Evolutionary conservation across 352 stramenopile genomes (phyloP), one percentile per base, ranked within the genome.

Genomic region (Phytopythium mirpurense): DNA sequence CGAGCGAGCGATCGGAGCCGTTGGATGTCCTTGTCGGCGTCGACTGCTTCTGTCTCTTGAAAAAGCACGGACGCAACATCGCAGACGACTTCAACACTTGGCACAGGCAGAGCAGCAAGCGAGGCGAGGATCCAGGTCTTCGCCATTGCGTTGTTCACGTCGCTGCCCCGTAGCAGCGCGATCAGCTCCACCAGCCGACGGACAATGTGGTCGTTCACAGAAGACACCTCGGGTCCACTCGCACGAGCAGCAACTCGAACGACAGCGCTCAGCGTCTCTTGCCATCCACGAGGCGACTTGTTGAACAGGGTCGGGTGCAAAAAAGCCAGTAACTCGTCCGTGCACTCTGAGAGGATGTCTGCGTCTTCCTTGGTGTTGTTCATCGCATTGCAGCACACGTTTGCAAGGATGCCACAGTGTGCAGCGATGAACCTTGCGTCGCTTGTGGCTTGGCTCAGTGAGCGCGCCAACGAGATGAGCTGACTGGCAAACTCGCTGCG

Each of bases 281-380:
- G 38, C 41, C 51, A 56, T 21, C 51, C 48, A 18, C 36, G 37
- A 24, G 47, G 18, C 9, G 46, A 41, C 32, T 49, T 53, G 16
- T 50, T 32, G 40, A 54, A 60, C 19, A 38, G 14, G 4, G 21
- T 55, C n/a, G 66, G 63, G 47, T 78, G 69, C 24, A 78, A 42
- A 29, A 74, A 51, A 15, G 23, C 26, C 5, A 78, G 26, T 27
- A 78, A 26, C 5, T 66, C 58, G 16, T 74, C 56, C 21, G 68
- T 15, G 32, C 31, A 26, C 26, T 48, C 34, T n/a, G 21, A 44
- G 47, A 43, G 18, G 12, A 43, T n/a, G 12, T 41, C 21, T 5
- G 19, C 15, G 47, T 32, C 32, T 27, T 47, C 61, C 36, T 14
- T 40, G 15, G 15, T 19, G 53, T 53, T 14, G 52, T 35, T 4